These are phyloP conservation scores for Gentiana dahurica DNA, from an alignment of 257 asterid genomes.

Conservation along the genomic window DNA sequence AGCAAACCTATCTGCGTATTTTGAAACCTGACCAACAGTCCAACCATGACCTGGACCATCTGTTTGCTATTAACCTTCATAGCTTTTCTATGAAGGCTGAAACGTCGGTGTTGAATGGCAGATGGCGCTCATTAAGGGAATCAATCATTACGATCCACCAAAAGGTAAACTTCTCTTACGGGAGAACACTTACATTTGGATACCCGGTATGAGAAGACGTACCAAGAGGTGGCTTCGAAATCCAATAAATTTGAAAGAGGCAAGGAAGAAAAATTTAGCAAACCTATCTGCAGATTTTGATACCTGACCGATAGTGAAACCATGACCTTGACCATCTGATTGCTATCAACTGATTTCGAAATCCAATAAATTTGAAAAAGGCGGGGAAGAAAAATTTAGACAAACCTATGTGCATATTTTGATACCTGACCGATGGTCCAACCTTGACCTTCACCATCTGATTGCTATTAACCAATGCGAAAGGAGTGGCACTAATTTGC, in stretches of 20 bases:
- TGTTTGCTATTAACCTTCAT: slow-evolving; percentile 16
- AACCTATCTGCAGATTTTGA: slow-evolving; percentile 29
- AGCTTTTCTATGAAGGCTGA: slow-evolving; percentile 50
- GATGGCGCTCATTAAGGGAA: slow-evolving; percentile 19
- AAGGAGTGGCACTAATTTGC: slow-evolving; percentile 10
- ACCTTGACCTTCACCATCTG: slow-evolving; percentile 22
- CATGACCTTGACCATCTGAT: slow-evolving; percentile 23
- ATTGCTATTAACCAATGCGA: slow-evolving; percentile 12
- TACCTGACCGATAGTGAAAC: slow-evolving; percentile 32
- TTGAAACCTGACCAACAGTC: slow-evolving; percentile 36
- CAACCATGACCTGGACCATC: slow-evolving; percentile 20
- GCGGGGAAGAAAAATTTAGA: slow-evolving; percentile 20
- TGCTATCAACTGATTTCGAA: slow-evolving; percentile 11
- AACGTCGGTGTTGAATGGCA: slow-evolving; percentile 31
- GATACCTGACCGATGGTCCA: slow-evolving; percentile 34
- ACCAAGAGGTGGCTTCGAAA: slow-evolving; percentile 31
- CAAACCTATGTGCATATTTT: slow-evolving; percentile 30
- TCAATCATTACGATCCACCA: slow-evolving; percentile 22
- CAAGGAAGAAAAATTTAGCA: slow-evolving; percentile 21
- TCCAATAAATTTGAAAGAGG: slow-evolving; percentile 19
- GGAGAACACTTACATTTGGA: slow-evolving; percentile 37
- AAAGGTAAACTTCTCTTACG: slow-evolving; percentile 30
- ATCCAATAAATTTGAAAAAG: slow-evolving; percentile 9
- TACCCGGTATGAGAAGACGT: slow-evolving; percentile 19
- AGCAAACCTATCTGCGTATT: slow-evolving; percentile 32